These are phyloP conservation scores for Sporothrix pseudoabietina DNA, from an alignment of 2,329 filamentous ascomycete species.

Conservation along the genomic window DNA sequence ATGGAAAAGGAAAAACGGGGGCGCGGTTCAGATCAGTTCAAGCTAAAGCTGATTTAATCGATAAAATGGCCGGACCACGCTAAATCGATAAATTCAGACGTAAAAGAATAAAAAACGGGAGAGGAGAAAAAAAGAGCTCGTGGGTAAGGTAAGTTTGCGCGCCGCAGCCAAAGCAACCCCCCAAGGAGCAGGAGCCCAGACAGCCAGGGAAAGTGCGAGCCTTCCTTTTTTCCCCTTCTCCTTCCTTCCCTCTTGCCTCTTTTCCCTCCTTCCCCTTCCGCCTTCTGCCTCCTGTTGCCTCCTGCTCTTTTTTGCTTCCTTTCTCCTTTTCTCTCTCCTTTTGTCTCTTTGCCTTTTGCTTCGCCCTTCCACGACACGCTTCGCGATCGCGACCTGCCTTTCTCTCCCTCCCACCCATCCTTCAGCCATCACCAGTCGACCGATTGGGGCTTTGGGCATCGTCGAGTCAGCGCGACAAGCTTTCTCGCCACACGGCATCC, in stretches of 20 bases:
- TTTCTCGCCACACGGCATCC: neutral
- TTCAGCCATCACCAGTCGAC: neutral
- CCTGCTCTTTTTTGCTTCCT: neutral
- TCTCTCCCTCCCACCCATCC: neutral
- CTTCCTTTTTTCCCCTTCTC: conserved; percentile 16
- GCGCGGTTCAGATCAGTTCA: conserved; percentile 16
- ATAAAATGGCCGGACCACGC: conserved; percentile 8
- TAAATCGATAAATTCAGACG: conserved; percentile 26
- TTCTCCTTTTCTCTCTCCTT: conserved; percentile 1
- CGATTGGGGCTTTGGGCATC: neutral
- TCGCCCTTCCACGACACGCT: neutral
- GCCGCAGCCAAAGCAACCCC: conserved; percentile 35
- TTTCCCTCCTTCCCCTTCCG: neutral
- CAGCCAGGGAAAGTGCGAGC: conserved; percentile 32
- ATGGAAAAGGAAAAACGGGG: neutral
- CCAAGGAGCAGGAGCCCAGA: conserved; percentile 32
- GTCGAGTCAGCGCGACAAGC: conserved; percentile 12
- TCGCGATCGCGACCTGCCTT: neutral
- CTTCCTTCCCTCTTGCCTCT: conserved; percentile 15
- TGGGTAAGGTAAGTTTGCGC: conserved; percentile 37
- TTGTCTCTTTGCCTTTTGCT: neutral
- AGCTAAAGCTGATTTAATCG: conserved; percentile 21
- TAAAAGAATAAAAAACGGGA: conserved; percentile 29
- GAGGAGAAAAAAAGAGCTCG: conserved; percentile 30
- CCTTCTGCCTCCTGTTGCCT: conserved; percentile 25